Evolutionary conservation across 2,329 filamentous ascomycete genomes (phyloP).

Genomic region (Fusarium sp.): DNA sequence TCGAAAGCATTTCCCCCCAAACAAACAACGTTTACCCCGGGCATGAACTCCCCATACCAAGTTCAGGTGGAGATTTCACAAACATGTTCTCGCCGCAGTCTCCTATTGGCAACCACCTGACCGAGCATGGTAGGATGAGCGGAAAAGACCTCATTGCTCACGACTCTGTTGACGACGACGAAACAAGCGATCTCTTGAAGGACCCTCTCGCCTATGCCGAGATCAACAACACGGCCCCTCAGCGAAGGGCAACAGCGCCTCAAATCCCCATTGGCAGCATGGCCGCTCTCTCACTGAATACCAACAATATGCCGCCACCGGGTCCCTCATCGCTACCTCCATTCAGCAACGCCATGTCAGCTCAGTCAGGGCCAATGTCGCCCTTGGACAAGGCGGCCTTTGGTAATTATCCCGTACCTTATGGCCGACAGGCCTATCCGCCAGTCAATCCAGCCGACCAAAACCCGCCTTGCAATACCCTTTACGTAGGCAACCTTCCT

Average conservation of each 20-base stretch:
- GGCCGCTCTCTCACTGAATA: slow-evolving; percentile 77
- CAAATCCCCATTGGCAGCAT: slow-evolving; percentile 78
- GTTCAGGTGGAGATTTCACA: slow-evolving; percentile 66
- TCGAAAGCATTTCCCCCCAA: slow-evolving; percentile 72
- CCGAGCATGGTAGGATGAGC: slow-evolving; percentile 69
- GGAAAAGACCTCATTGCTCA: slow-evolving; percentile 81
- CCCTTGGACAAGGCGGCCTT: slow-evolving; percentile 12
- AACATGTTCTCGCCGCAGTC: slow-evolving; percentile 79
- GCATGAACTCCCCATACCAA: slow-evolving; percentile 70
- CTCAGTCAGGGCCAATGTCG: slow-evolving; percentile 49
- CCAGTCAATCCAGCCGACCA: slow-evolving; percentile 94
- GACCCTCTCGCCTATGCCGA: slow-evolving; percentile 81
- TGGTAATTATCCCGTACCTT: slow-evolving; percentile 56
- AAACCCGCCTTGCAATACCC: slow-evolving; percentile 96
- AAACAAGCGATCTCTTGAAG: slow-evolving; percentile 77
- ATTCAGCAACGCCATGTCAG: slow-evolving; percentile 57
- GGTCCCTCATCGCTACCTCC: slow-evolving; percentile 66
- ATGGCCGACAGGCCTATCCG: slow-evolving; percentile 76
- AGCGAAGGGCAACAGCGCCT: slow-evolving; percentile 76
- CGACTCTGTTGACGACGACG: slow-evolving; percentile 73
- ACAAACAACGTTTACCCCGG: slow-evolving; percentile 64
- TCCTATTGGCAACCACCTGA: slow-evolving; percentile 76
- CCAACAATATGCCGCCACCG: slow-evolving; percentile 61
- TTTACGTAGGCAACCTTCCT: slow-evolving; percentile 97
- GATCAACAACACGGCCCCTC: slow-evolving; percentile 54